phyloP scores from a whole-genome alignment of 1,284 basidiomycete species.

The Serendipita sp. region DNA sequence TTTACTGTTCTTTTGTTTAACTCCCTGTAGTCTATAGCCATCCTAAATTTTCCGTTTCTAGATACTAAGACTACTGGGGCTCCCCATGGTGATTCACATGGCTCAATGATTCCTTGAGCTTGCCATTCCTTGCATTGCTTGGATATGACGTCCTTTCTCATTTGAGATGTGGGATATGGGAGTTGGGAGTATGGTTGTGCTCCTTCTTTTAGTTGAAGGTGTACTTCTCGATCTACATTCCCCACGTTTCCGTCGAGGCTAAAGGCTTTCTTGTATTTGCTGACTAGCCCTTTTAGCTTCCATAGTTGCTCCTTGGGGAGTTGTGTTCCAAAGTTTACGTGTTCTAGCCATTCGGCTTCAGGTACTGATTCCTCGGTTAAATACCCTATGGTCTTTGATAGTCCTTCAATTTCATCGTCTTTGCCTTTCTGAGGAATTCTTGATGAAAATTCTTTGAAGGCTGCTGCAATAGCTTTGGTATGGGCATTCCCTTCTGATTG shows the following conservation, averaged over 20 bases:
- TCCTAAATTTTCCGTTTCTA: conserved; percentile 20
- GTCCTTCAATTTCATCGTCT: conserved; percentile 9
- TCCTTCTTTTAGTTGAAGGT: conserved; percentile 13
- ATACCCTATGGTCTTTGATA: conserved; percentile 13
- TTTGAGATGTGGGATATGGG: conserved; percentile 20
- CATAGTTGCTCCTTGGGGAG: conserved; percentile 7
- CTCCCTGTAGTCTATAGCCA: conserved; percentile 24
- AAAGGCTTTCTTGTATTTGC: conserved; percentile 16
- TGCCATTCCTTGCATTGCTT: conserved; percentile 22
- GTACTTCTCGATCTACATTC: conserved; percentile 13
- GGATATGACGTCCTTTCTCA: conserved; percentile 22
- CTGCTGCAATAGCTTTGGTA: background rate
- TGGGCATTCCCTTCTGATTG: background rate
- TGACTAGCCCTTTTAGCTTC: conserved; percentile 12
- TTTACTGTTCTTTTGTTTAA: conserved; percentile 23
- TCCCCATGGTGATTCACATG: conserved; percentile 23
- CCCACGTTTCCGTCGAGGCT: conserved; percentile 20
- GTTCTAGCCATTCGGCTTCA: background rate
- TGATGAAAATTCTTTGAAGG: background rate
- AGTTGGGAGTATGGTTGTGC: conserved; percentile 18
- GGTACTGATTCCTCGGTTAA: conserved; percentile 8
- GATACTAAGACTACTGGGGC: conserved; percentile 23
- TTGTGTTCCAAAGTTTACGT: conserved; percentile 4
- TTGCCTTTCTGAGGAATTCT: background rate
- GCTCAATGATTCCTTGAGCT: conserved; percentile 22